A percentile compares a stretch with the other conserved stretches of the same genome.
Conservation (phyloP, 371 early-diverging fungal genomes). For the Mortierella sp. region DNA sequence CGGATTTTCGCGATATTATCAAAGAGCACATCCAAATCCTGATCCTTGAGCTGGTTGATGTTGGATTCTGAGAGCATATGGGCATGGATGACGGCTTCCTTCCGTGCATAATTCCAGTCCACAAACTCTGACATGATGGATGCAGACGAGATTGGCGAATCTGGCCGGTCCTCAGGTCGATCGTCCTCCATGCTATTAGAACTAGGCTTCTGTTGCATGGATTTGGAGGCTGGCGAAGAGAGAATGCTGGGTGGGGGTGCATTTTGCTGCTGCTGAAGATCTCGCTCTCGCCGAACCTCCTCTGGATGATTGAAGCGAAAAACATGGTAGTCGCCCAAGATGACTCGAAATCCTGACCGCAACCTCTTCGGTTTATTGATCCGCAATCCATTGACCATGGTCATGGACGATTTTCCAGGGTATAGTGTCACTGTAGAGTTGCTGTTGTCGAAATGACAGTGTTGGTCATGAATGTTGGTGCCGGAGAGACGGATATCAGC, state of each 20-base stretch:
- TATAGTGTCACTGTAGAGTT: constrained; percentile 72
- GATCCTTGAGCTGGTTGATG: constrained; percentile 65
- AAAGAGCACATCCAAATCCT: constrained; percentile 69
- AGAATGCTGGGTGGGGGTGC: constrained; percentile 9
- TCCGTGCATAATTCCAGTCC: constrained; percentile 85
- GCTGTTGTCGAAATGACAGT: constrained; percentile 83
- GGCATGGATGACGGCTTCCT: constrained; percentile 70
- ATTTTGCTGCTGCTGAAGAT: constrained; percentile 39
- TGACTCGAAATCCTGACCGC: constrained; percentile 82
- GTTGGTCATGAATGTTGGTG: constrained; percentile 73
- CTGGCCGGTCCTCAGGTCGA: constrained; percentile 59
- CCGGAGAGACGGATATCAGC: constrained; percentile 84
- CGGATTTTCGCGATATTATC: constrained; percentile 68
- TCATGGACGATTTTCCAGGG: constrained; percentile 68
- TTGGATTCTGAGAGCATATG: constrained; percentile 56
- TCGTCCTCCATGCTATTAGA: constrained; percentile 51
- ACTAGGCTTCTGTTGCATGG: constrained; percentile 6
- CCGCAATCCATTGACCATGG: constrained; percentile 83
- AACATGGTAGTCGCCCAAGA: constrained; percentile 85
- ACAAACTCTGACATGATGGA: constrained; percentile 68
- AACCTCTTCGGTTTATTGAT: constrained; percentile 70
- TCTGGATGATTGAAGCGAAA: constrained; percentile 91
- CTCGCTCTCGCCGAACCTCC: constrained; percentile 81
- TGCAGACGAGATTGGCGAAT: constrained; percentile 69
- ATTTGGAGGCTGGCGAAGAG: constrained; percentile 21